Base-by-base conservation (phyloP, 139 green algal genomes). In the Diplosphaera chodatii region DNA sequence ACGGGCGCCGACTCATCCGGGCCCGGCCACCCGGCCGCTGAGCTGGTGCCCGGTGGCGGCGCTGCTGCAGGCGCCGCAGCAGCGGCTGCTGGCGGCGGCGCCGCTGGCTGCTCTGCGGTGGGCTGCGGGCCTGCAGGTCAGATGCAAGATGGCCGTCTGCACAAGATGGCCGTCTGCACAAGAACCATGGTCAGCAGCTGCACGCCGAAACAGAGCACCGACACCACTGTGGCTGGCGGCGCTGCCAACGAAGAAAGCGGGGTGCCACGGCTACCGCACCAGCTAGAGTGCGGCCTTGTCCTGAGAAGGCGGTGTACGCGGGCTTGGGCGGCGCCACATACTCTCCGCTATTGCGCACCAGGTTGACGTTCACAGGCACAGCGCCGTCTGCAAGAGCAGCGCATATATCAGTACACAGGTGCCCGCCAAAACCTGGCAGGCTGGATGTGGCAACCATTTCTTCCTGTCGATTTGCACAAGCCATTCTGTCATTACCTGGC, bases 291-390 rank as follows among this genome's bases (percentile, higher is more conserved):
- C 74, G 80, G 22, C 85, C 88, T 1, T 81, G 66, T 33, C 91
- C 91, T 28, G 66, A 55, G 72, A 96, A 96, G 0, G 89, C 87
- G 0, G 68, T 76, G 67, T 90, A 90, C 31, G 68, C 78, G 23
- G 87, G 86, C 67, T 84, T 77, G 27, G 69, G 71, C 20, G 84
- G 86, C 1, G 75, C 63, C 25, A 64, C 34, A 72, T 94, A 97
- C 18, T 92, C 84, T 40, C 88, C 84, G 37, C 92, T 85, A 8
- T 83, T 86, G 4, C 88, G 78, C 48, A 96, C 71, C 73, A 97
- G 77, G 77, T 96, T 96, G n/a, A 97, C 90, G 21, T 81, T 86
- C 1, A 96, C 80, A 34, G 65, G 67, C 22, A 30, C 6, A 4
- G 73, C 40, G 21, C 68, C n/a, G n/a, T n/a, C n/a, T n/a, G n/a